Base-by-base conservation (phyloP, 2,329 filamentous ascomycete species). In the Penicillium vulpinum region DNA sequence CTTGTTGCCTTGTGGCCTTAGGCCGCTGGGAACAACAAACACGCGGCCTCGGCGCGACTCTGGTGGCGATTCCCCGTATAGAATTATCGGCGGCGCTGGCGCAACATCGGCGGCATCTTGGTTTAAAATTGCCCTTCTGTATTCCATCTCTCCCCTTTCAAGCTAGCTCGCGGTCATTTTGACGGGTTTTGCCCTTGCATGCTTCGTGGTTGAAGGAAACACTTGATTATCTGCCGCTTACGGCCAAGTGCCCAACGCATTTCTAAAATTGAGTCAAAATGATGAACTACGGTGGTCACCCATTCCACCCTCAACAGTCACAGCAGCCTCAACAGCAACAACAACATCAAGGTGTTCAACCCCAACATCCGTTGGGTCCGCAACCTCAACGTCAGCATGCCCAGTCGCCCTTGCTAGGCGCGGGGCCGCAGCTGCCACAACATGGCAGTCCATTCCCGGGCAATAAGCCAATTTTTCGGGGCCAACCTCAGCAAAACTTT, bases 221-320 rank as follows among this genome's bases (percentile, higher is more conserved):
- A 50, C 38, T 58, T 40, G 52, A 58, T 58, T 43, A 29, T 56
- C 50, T 56, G 45, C 58, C 59, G 62, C 61, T 62, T 53, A 58
- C 55, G 55, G 55, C 53, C 28, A 47, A 59, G 59, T 44, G 39
- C 49, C 49, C 53, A 45, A 35, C 55, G 52, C 49, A 45, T 40
- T 48, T 55, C 51, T 35, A 65, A 52, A 54, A 43, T 57, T 35
- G 24, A 44, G 21, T 39, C 54, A 73, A 67, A 48, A 73, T 73
- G 71, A 73, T 73, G 70, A 68, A 67, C 51, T 73, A 72, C 63
- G 68, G 68, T 51, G 68, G 70, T 53, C 68, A 69, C 52, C 60
- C 64, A 22, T 71, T 68, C 50, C 64, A 70, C 51, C 63, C 65
- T 40, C 66, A 68, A 35, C 67, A 69, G 46, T 51, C 60, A 39